Evolutionary conservation across 179 eudicot genomes (phyloP).

Genomic region (Pouteria campechiana): DNA sequence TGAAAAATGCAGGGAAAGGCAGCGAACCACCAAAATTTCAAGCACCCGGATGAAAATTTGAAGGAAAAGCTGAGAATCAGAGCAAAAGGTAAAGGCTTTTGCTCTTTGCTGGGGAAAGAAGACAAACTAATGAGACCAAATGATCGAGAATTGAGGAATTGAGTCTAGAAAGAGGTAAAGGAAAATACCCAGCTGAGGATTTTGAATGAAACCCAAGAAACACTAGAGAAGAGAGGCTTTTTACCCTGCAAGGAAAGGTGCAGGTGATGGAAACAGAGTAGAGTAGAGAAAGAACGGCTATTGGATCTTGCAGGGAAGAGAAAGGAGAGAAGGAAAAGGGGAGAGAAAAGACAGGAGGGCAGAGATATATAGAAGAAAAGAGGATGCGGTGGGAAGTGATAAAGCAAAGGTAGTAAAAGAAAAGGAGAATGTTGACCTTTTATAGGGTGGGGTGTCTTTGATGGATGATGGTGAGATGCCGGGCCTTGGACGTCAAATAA

Average conservation of each 20-base stretch:
- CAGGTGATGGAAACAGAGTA: neutral
- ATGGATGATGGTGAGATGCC: constrained; percentile 5
- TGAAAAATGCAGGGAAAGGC: neutral
- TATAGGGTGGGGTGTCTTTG: constrained; percentile 1
- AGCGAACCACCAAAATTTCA: too few relatives aligned
- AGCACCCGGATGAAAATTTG: neutral
- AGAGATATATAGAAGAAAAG: constrained; percentile 5
- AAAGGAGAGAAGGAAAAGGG: constrained; percentile 1
- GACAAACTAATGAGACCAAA: too few relatives aligned
- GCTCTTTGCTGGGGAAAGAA: too few relatives aligned
- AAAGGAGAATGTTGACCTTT: constrained; percentile 24
- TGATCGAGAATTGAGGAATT: too few relatives aligned
- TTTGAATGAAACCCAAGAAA: too few relatives aligned
- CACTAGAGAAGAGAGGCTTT: too few relatives aligned
- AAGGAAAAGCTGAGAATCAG: neutral
- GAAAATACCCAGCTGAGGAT: neutral
- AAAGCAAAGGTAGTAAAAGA: constrained; percentile 26
- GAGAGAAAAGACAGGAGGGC: constrained; percentile 3
- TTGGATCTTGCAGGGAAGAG: constrained; percentile 8
- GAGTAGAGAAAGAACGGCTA: too few relatives aligned
- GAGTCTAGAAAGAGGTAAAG: neutral
- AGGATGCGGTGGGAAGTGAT: constrained; percentile 12
- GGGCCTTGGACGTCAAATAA: constrained; percentile 18
- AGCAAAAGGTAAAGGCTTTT: too few relatives aligned
- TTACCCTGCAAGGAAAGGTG: constrained; percentile 2